These are phyloP conservation scores for Cladophialophora bantiana DNA, from an alignment of 2,329 filamentous ascomycete species.

Conservation along the genomic window DNA sequence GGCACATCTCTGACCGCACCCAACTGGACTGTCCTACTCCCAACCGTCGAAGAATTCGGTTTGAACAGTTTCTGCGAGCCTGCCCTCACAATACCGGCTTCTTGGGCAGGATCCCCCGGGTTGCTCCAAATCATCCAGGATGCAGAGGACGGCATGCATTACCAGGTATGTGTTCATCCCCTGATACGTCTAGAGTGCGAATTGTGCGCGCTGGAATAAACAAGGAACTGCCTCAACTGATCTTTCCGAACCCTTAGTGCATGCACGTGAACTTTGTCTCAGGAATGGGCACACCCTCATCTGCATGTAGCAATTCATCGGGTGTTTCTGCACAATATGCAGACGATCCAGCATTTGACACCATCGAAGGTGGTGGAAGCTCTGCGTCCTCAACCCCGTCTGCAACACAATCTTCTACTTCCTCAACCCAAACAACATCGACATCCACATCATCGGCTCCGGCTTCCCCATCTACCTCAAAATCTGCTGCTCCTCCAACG, in stretches of 20 bases:
- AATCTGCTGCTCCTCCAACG: neutral
- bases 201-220: neutral
- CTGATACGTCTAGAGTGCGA: neutral
- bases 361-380: neutral
- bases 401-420: neutral
- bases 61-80: conserved; percentile 3
- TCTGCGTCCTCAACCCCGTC: neutral
- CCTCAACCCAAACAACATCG: neutral
- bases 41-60: neutral
- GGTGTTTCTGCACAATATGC: neutral
- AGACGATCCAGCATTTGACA: neutral
- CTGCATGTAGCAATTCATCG: neutral
- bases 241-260: neutral
- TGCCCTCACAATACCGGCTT: neutral
- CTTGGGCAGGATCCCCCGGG: neutral
- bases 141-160: neutral
- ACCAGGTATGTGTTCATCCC: neutral
- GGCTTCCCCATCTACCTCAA: neutral
- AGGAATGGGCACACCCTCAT: neutral
- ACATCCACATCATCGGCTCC: neutral
- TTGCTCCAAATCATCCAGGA: conserved; percentile 2
- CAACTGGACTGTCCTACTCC: conserved; percentile 2
- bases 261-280: conserved; percentile 1
- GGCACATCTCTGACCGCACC: neutral
- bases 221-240: neutral